phyloP scores from a whole-genome alignment of 768 basidiomycete genomes.

The Neoboletus magnificus region DNA sequence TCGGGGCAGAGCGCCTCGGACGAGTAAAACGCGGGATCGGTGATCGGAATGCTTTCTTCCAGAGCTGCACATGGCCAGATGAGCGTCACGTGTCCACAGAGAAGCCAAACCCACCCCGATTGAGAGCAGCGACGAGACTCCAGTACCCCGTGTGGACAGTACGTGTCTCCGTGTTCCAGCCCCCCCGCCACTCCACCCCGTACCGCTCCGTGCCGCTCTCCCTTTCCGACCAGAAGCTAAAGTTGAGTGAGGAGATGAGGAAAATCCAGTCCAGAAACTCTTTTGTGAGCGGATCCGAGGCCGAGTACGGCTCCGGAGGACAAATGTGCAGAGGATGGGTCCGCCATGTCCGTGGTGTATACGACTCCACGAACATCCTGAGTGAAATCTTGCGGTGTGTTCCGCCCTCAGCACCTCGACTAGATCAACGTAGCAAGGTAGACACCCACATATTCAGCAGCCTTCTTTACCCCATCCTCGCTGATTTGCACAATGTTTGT shows the following conservation, averaged over 20 bases:
- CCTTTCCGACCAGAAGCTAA: conserved; percentile 83
- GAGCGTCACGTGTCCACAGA: neutral
- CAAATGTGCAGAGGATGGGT: conserved; percentile 64
- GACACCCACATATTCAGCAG: conserved; percentile 59
- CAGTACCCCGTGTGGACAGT: conserved; percentile 79
- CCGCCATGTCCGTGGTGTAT: conserved; percentile 80
- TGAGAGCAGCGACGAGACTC: conserved; percentile 80
- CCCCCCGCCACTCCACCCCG: conserved; percentile 73
- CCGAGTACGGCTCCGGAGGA: conserved; percentile 61
- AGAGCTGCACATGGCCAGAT: conserved; percentile 47
- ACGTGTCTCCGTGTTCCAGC: conserved; percentile 54
- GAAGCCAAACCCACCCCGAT: conserved; percentile 53
- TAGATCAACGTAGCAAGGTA: conserved; percentile 1
- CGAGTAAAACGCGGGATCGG: conserved; percentile 75
- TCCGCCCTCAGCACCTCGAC: conserved; percentile 4
- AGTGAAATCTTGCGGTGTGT: conserved; percentile 50
- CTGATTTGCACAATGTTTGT: conserved; percentile 60
- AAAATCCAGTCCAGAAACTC: conserved; percentile 82
- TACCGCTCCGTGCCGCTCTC: conserved; percentile 60
- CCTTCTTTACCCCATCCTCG: conserved; percentile 55
- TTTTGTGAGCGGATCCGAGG: conserved; percentile 51
- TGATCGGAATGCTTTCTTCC: conserved; percentile 73
- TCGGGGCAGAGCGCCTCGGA: conserved; percentile 70
- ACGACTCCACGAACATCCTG: conserved; percentile 58
- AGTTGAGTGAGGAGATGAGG: conserved; percentile 81